Evolutionary conservation across 2,329 filamentous ascomycete genomes (phyloP), one percentile per base, ranked within the genome.

Genomic region (Hortaea werneckii): DNA sequence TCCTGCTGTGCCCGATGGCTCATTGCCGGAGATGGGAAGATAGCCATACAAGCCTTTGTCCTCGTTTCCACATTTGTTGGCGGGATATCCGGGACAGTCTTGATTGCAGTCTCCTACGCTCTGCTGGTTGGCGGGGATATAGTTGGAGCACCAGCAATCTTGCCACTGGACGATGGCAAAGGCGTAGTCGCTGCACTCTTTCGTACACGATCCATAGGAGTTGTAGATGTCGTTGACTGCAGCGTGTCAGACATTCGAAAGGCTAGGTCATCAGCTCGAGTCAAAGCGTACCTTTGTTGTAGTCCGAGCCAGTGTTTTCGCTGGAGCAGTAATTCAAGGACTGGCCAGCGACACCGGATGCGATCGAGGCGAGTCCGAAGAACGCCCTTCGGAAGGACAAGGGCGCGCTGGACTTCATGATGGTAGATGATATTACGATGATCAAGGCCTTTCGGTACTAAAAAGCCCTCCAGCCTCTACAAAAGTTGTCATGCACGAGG

Each of bases 61-160:
- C 39, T 57, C 53, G 32, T 77, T 79, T 49, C 85, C 85, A 57
- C 85, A 90, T 8, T 69, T 65, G 51, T 89, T 83, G 1, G 43
- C 30, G 0, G 77, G 77, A 58, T 75, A 90, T n/a, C 83, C 85
- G 6, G 83, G 83, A 55, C 85, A 90, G 11, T 65, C 42, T 0
- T 62, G 62, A 52, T 73, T 65, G 65, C 85, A 90, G 42, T 69
- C 68, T 51, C 55, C 53, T 20, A 61, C 54, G 46, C 61, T 54
- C n/a, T 55, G 44, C 48, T 67, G 64, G 5, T 64, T 55, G 13
- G 60, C 60, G 6, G 85, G 85, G 2, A 73, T 72, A 56, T 80
- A 80, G 39, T 87, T 75, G 34, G 82, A 82, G 62, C 85, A 90
- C 83, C 83, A 90, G 61, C 85, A 90, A 43, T 72, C 64, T 29